Percentiles rank a stretch among this genome's conserved stretches.
These are phyloP conservation scores for Calocybe cyanea DNA, from an alignment of 768 basidiomycete species.

Conservation along the genomic window DNA sequence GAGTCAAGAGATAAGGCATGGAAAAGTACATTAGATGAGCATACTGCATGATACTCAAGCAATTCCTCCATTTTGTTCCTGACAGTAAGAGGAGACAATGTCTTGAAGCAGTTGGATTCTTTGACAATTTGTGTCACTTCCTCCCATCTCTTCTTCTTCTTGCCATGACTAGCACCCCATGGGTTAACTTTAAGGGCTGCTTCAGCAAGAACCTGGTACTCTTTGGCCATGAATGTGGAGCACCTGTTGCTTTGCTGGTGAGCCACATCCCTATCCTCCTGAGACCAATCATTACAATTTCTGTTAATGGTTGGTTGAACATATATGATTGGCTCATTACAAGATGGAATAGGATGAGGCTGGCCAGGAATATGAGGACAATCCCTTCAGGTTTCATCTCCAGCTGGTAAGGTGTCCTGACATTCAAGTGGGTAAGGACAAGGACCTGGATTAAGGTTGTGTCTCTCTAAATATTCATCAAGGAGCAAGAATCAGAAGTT, in stretches of 20 bases:
- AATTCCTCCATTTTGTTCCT: neutral
- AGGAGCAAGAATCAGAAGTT: too few species aligned
- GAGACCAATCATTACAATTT: too few species aligned
- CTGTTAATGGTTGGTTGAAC: neutral
- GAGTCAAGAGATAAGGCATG: neutral
- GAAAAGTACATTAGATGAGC: neutral
- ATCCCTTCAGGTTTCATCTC: neutral
- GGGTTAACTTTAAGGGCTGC: neutral
- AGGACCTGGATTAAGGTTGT: too few species aligned
- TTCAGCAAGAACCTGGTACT: neutral
- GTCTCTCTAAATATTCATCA: too few species aligned
- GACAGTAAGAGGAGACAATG: neutral
- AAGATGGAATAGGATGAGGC: neutral
- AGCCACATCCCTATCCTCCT: neutral
- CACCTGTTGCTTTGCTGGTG: neutral
- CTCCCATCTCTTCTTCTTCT: neutral
- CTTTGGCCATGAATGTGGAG: neutral
- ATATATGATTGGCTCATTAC: neutral
- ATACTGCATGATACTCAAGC: neutral
- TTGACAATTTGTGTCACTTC: neutral
- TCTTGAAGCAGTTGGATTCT: neutral
- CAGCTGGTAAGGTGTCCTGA: too few species aligned
- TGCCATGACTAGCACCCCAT: neutral
- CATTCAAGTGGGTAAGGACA: too few species aligned
- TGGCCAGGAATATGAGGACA: neutral